Evolutionary conservation across 2,329 filamentous ascomycete species (phyloP).

Genomic region (Gliomastix tumulicola): DNA sequence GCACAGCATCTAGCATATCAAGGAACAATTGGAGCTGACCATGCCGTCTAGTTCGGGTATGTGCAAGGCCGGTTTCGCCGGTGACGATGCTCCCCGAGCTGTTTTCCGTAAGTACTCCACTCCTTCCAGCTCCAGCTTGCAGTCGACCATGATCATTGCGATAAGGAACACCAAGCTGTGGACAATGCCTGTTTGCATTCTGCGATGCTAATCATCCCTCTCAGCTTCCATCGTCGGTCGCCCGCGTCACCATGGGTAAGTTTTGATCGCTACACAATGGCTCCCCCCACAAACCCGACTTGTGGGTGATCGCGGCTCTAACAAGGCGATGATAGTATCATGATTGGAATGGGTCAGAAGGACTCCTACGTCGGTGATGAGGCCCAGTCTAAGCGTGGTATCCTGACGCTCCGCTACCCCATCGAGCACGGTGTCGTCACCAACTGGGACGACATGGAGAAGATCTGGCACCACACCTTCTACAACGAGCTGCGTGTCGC

Average conservation of each 20-base stretch:
- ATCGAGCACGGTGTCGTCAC: constrained; percentile 99
- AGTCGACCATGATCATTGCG: too few species aligned
- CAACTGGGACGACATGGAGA: constrained; percentile 99
- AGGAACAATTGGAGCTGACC: too few species aligned
- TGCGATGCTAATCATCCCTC: background rate
- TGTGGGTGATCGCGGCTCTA: too few species aligned
- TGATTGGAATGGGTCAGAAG: constrained; percentile 99
- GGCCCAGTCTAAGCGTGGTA: constrained; percentile 99
- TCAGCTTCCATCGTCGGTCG: constrained; percentile 98
- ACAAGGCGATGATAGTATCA: constrained; percentile 89
- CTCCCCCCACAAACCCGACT: background rate
- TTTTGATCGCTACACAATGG: constrained; percentile 14
- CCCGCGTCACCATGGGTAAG: constrained; percentile 99
- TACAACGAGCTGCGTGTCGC: constrained; percentile 99
- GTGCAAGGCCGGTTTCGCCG: constrained; percentile 99
- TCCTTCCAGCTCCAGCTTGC: constrained; percentile 17
- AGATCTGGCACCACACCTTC: constrained; percentile 99
- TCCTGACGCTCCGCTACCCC: constrained; percentile 97
- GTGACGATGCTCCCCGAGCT: constrained; percentile 99
- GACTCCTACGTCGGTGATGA: constrained; percentile 99
- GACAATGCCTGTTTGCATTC: too few species aligned
- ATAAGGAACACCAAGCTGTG: too few species aligned
- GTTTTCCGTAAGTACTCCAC: constrained; percentile 87
- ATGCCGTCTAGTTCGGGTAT: constrained; percentile 95
- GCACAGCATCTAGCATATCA: too few species aligned